A percentile compares a stretch with the other conserved stretches of the same genome.
Conservation (phyloP, 768 basidiomycete genomes). For the Suillus weaverae region DNA sequence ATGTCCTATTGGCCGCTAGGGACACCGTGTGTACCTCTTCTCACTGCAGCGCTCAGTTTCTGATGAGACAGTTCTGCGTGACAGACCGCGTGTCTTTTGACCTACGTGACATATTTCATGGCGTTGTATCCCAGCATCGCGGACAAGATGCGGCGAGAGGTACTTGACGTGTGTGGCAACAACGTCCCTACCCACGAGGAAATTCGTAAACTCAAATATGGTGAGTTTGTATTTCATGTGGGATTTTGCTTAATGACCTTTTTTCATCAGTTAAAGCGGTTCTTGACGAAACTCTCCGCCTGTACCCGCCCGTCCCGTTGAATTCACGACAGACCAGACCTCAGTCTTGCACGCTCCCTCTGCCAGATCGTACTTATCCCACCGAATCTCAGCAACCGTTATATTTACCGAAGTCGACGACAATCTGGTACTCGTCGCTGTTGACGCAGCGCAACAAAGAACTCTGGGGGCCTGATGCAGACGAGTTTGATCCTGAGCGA, state of each 20-base stretch:
- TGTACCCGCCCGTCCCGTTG: slow-evolving; percentile 79
- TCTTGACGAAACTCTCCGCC: slow-evolving; percentile 73
- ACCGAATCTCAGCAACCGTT: slow-evolving; percentile 39
- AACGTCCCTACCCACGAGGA: slow-evolving; percentile 53
- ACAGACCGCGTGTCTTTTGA: slow-evolving; percentile 69
- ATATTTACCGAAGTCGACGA: slow-evolving; percentile 59
- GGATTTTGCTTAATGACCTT: slow-evolving; percentile 9
- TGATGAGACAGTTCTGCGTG: slow-evolving; percentile 1
- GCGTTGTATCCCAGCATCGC: slow-evolving; percentile 61
- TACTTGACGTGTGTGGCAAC: slow-evolving; percentile 55
- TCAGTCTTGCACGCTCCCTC: slow-evolving; percentile 50
- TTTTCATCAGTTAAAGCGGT: slow-evolving; percentile 62
- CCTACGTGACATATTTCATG: slow-evolving; percentile 70
- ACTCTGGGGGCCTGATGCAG: slow-evolving; percentile 75
- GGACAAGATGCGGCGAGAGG: slow-evolving; percentile 56
- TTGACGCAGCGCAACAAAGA: slow-evolving; percentile 65
- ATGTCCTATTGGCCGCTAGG: slow-evolving; percentile 72
- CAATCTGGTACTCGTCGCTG: slow-evolving; percentile 59
- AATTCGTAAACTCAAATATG: slow-evolving; percentile 63
- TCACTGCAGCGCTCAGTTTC: not conserved
- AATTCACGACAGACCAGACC: slow-evolving; percentile 63
- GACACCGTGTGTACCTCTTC: slow-evolving; percentile 59
- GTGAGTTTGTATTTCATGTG: slow-evolving; percentile 40
- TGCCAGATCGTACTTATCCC: slow-evolving; percentile 48
- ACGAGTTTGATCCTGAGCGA: slow-evolving; percentile 76